Base-by-base conservation (phyloP, 106 monocot species). In the Apostasia shenzhenica region DNA sequence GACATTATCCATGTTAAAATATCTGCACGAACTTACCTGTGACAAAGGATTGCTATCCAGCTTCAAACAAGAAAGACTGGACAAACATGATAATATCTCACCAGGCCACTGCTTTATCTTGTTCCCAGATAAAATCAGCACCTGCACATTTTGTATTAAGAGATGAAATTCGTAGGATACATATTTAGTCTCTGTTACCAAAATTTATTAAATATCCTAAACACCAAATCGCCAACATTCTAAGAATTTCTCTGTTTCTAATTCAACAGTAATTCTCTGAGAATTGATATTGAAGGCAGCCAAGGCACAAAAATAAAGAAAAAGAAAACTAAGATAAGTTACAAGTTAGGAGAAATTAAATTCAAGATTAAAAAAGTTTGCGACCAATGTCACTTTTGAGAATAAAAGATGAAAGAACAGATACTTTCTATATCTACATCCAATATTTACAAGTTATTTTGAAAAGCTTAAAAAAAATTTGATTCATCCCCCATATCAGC, bases 41-140 rank as follows among this genome's bases (percentile, higher is more conserved):
- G 67, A 63, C 77, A 97, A 76, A 14, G 81, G 78, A 76, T 97
- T 97, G 55, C 76, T 86, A 55, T 89, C 92, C 54, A 97, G 75
- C 87, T 90, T 92, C 74, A 97, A 69, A 66, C 80, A 97, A 61
- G 80, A 71, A 72, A 97, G 85, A 71, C 77, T 92, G 61, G 78
- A 53, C 66, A 97, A 77, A 53, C 84, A 83, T 1, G 84, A 73
- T 6, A 97, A 64, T 60, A 90, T 70, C 52, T 62, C 59, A 44
- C 81, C 70, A 40, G 97, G 97, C 97, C 97, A 97, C 70, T 79
- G 79, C 72, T 84, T 85, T 74, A 97, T 85, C 59, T 90, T 97
- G 85, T 97, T 97, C 40, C 81, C 70, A 3, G 92, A 92, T 72
- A 97, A 81, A 61, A 83, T 69, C 70, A 97, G 64, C 53, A 73